Conservation (phyloP, 2,329 filamentous ascomycete species). For the Phaeoacremonium minimum region DNA sequence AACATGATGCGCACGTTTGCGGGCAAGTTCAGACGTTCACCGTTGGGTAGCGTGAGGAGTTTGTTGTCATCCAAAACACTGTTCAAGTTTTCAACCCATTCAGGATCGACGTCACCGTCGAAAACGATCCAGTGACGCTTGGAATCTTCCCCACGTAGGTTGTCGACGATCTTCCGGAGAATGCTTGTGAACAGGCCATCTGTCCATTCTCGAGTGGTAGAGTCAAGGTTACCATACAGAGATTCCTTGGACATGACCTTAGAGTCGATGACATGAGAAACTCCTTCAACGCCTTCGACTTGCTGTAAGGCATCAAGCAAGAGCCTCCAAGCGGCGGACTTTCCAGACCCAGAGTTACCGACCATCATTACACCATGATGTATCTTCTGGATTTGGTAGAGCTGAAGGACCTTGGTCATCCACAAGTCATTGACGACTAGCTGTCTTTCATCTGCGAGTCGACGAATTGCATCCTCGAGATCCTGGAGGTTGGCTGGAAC, state of each 20-base stretch:
- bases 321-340: conserved; percentile 91
- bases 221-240: conserved; percentile 91
- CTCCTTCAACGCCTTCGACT: conserved; percentile 87
- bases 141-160: conserved; percentile 90
- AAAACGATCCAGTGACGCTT: conserved; percentile 99
- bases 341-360: conserved; percentile 93
- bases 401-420: conserved; percentile 95
- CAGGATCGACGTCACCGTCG: conserved; percentile 96
- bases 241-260: conserved; percentile 99
- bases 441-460: conserved; percentile 78
- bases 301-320: conserved; percentile 86
- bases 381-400: conserved; percentile 96
- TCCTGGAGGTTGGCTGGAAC: conserved; percentile 80
- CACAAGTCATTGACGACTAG: conserved; percentile 89
- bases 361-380: conserved; percentile 99
- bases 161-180: conserved; percentile 96
- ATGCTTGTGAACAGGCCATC: conserved; percentile 98
- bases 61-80: conserved; percentile 99
- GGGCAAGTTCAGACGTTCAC: conserved; percentile 92
- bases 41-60: conserved; percentile 91
- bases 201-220: conserved; percentile 97
- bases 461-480: conserved; percentile 75
- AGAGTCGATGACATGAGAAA: conserved; percentile 96
- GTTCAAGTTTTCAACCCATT: conserved; percentile 99
- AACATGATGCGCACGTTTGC: conserved; percentile 99